Percentiles rank a stretch among this genome's conserved stretches.
phyloP scores from a whole-genome alignment of 2,329 filamentous ascomycete genomes.

The Microsporum ferrugineum region DNA sequence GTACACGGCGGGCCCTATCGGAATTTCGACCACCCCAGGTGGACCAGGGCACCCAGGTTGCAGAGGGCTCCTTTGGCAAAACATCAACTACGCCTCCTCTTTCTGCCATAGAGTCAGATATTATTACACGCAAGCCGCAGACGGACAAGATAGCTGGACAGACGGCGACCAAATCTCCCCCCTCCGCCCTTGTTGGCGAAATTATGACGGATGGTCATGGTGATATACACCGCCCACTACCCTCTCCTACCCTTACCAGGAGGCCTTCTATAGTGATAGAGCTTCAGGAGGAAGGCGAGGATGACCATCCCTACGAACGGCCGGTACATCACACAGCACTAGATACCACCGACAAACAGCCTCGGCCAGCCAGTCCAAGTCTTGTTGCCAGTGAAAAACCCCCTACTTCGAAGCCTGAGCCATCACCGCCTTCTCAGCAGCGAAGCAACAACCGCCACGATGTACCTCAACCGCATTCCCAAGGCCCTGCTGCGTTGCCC shows the following conservation, averaged over 20 bases:
- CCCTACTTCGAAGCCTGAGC: not conserved
- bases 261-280: not conserved
- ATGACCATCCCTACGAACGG: not conserved
- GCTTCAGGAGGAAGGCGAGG: not conserved
- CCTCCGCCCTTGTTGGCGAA: not conserved
- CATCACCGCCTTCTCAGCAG: not conserved
- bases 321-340: not conserved
- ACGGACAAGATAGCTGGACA: not conserved
- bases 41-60: not conserved
- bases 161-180: not conserved
- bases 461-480: not conserved
- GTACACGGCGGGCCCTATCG: not conserved
- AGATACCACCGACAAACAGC: not conserved
- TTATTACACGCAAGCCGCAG: not conserved
- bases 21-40: not conserved
- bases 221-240: not conserved
- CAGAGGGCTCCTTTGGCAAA: not conserved
- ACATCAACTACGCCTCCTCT: not conserved
- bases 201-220: not conserved
- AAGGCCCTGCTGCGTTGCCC: not conserved
- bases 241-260: not conserved
- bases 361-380: not conserved
- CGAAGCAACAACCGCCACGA: not conserved
- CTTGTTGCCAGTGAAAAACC: not conserved
- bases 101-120: not conserved